Conservation (phyloP, 768 basidiomycete genomes). For the Termitomyces eurrhizus region DNA sequence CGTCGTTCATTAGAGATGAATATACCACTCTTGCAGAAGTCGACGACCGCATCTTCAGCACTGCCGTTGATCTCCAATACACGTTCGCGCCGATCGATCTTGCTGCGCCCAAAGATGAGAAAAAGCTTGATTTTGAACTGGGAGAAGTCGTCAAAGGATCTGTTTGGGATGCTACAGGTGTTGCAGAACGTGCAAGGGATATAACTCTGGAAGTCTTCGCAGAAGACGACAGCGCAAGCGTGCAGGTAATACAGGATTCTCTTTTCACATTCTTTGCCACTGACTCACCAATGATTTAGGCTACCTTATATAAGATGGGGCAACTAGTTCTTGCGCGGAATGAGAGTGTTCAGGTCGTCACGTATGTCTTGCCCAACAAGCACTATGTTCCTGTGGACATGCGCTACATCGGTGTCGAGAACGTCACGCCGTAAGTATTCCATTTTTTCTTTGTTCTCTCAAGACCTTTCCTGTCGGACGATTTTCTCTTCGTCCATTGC, state of each 20-base stretch:
- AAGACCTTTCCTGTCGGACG: neutral
- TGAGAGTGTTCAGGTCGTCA: conserved; percentile 49
- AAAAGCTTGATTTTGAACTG: conserved; percentile 48
- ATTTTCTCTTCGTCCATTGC: neutral
- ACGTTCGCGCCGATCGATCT: conserved; percentile 51
- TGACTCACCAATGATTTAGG: conserved; percentile 38
- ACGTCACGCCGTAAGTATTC: conserved; percentile 36
- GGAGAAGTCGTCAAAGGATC: conserved; percentile 37
- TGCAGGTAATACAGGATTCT: conserved; percentile 55
- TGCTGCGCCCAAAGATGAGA: conserved; percentile 43
- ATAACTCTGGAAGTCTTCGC: conserved; percentile 82
- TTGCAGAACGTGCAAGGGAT: conserved; percentile 50
- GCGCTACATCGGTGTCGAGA: conserved; percentile 68
- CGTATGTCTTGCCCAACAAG: conserved; percentile 86
- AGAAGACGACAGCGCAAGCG: conserved; percentile 84
- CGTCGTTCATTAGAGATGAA: conserved; percentile 77
- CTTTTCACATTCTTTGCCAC: neutral
- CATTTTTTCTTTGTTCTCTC: neutral
- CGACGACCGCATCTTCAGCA: conserved; percentile 87
- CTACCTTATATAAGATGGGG: conserved; percentile 89
- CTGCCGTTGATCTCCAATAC: conserved; percentile 77
- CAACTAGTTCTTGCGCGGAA: conserved; percentile 69
- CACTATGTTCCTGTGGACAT: conserved; percentile 92
- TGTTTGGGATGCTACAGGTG: conserved; percentile 54
- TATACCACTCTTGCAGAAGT: conserved; percentile 86